Evolutionary conservation across 352 stramenopile species (phyloP).

Genomic region (Sclerospora graminicola): DNA sequence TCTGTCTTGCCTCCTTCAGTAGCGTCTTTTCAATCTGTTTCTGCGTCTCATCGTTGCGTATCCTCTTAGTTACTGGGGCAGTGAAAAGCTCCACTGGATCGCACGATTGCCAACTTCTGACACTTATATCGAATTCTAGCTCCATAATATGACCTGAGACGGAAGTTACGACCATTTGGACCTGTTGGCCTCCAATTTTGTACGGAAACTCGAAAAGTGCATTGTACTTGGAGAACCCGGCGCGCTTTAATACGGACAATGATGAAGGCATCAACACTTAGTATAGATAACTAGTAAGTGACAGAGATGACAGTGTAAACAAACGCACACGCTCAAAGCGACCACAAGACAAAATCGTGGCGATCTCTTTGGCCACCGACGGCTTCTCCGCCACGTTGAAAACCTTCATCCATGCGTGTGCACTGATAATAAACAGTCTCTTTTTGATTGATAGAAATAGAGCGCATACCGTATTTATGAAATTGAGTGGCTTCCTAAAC

Average conservation of each 20-base stretch:
- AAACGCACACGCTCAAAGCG: constrained; percentile 45
- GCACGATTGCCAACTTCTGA: constrained; percentile 90
- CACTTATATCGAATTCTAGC: constrained; percentile 88
- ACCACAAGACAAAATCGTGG: constrained; percentile 86
- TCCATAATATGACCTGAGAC: constrained; percentile 97
- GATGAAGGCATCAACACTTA: not conserved
- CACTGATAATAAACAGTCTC: too few relatives aligned
- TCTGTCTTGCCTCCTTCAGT: constrained; percentile 65
- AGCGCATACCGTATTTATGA: constrained; percentile 7
- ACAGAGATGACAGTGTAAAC: not conserved
- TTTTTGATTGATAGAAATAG: constrained; percentile 5
- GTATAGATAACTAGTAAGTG: not conserved
- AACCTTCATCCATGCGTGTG: constrained; percentile 44
- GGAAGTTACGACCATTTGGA: constrained; percentile 92
- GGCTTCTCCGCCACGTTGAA: constrained; percentile 99
- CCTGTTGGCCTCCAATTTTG: constrained; percentile 67
- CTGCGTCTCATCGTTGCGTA: constrained; percentile 74
- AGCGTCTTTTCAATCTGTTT: constrained; percentile 89
- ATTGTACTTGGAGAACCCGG: constrained; percentile 83
- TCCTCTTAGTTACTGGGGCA: constrained; percentile 76
- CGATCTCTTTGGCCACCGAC: constrained; percentile 96
- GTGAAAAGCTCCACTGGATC: constrained; percentile 92
- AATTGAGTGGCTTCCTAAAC: constrained; percentile 63
- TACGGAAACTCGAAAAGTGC: constrained; percentile 88
- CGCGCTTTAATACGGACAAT: constrained; percentile 23